Evolutionary conservation across 2,329 filamentous ascomycete genomes (phyloP), one percentile per base, ranked within the genome.

Genomic region (Mycosphaerelloides madeirae): DNA sequence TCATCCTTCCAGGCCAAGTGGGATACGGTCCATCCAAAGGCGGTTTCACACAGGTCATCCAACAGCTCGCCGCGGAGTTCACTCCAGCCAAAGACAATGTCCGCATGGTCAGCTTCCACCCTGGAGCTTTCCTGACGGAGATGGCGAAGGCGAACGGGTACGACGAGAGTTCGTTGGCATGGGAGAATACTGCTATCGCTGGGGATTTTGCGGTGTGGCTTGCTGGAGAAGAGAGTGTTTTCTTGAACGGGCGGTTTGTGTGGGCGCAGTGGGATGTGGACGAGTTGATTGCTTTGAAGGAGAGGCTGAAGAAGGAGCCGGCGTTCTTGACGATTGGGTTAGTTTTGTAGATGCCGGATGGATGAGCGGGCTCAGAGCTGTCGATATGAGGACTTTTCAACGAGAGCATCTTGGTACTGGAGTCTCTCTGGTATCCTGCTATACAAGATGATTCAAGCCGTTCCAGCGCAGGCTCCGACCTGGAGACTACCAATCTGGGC

Each of bases 121-220:
- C 51, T 12, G 48, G 51, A 6, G 43, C 35, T 5, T 31, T 49
- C 18, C 38, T 42, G 37, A 44, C 25, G 34, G 22, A 20, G 16
- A 22, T 34, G 20, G 38, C 31, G 31, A 48, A 14, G 37, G 31
- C 15, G 14, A 29, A 1, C 31, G 49, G 44, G 3, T 38, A 25
- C 20, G 25, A 7, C 1, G 40, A 36, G 35, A 44, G 31, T 36
- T 32, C 18, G 11, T 29, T 55, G 13, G 11, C n/a, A 12, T 51
- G 44, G 49, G 52, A 58, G 35, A 49, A 58, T 34, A 39, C 46
- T 45, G 35, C 40, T 12, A 28, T 63, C 15, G 50, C 61, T 14
- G 59, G 52, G 3, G 31, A 55, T 35, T 63, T 64, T 44, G 52
- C 53, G 9, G 58, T 72, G 2, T 73, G 68, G 69, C 49, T 68